Base-by-base conservation (phyloP, 805 yeast species). In the Teunomyces barrocoloradensis region DNA sequence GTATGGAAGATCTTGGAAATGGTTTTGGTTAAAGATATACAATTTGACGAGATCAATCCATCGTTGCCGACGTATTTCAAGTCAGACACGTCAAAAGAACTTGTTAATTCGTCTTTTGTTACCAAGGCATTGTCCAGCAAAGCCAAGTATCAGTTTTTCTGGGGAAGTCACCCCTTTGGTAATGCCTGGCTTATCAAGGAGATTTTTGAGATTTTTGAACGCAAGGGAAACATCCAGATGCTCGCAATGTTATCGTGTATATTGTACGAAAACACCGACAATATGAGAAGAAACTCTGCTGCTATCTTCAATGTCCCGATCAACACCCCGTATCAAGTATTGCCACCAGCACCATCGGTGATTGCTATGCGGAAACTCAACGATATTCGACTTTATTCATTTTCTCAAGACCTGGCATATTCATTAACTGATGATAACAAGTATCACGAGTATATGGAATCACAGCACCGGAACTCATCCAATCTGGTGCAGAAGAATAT, bases 161-260 rank as follows among this genome's bases (percentile, higher is more conserved):
- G 97, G 97, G 92, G 92, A 0, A 66, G 78, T 4, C 95, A 88
- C 61, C 91, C 90, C 0, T 79, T 85, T 61, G 96, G 96, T 1
- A 75, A 82, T 34, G 55, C 74, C 10, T 80, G 89, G 87, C 68
- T 89, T 18, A 73, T 89, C 0, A 74, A 74, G 21, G 79, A 81
- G 49, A 69, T 89, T 34, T 72, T 91, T 58, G 59, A 63, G 1
- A 84, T 84, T 55, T 89, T 84, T 59, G 94, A 85, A 55, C 66
- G 57, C 29, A 59, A 73, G 36, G 81, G 84, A 1, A 85, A 92
- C 57, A 66, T 89, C 23, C 97, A 92, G 63, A 89, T 92, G 96
- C 69, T 91, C 20, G 96, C 96, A 0, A 87, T 88, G 89, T 65
- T 90, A 53, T 80, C 92, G 3, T 88, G 96, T 65, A 74, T 89